Conservation (phyloP, 495 filamentous ascomycete species). For the Xylaria castorea region DNA sequence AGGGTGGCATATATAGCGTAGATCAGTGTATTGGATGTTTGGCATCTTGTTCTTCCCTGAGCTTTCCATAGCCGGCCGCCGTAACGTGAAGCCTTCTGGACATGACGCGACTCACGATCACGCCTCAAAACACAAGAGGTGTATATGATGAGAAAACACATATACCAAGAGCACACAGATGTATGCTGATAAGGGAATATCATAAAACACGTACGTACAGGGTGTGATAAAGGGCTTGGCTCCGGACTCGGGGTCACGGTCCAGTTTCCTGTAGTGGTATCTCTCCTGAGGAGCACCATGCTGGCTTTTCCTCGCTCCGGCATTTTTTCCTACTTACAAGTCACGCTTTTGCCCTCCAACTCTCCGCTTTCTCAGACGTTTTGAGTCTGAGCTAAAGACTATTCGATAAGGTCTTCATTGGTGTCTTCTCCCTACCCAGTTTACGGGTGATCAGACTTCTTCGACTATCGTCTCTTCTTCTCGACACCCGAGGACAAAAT, state of each 20-base stretch:
- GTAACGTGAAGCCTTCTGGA: no score
- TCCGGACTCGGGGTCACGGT: slow-evolving; percentile 17
- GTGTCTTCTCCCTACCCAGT: background rate
- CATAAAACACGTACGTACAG: slow-evolving; percentile 21
- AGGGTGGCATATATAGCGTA: background rate
- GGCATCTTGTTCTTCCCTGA: background rate
- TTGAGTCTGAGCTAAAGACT: background rate
- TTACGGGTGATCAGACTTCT: no score
- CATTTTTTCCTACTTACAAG: background rate
- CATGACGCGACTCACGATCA: no score
- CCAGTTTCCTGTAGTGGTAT: slow-evolving; percentile 21
- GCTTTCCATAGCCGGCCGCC: background rate
- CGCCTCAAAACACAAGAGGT: background rate
- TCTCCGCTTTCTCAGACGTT: background rate
- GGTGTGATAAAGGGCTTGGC: background rate
- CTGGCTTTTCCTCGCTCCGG: background rate
- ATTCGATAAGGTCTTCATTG: background rate
- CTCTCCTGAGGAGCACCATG: slow-evolving; percentile 2
- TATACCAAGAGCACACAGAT: background rate
- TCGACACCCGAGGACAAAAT: background rate
- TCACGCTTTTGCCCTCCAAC: background rate
- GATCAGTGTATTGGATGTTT: background rate
- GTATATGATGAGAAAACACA: background rate
- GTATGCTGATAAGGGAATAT: background rate
- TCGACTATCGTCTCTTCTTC: background rate